Percentiles rank a stretch among this genome's conserved stretches.
phyloP scores from a whole-genome alignment of 257 asterid species.

The Scutellaria galericulata region DNA sequence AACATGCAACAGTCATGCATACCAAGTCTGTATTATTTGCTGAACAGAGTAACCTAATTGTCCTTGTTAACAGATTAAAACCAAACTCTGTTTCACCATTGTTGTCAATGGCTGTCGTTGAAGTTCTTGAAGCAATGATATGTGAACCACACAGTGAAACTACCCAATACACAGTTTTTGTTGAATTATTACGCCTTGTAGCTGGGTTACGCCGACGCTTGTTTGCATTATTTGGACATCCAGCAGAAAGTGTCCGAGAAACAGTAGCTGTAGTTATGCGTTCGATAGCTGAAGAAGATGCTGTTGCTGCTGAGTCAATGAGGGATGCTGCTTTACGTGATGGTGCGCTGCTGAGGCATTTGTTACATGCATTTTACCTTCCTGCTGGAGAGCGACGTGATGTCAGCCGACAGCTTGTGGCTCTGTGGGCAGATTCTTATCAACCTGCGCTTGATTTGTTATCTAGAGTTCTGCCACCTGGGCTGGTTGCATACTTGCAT shows the following conservation, averaged over 20 bases:
- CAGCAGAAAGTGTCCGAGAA: conserved; percentile 95
- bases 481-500: conserved; percentile 96
- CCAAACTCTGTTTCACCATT: conserved; percentile 92
- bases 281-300: conserved; percentile 99
- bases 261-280: conserved; percentile 97
- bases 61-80: conserved; percentile 89
- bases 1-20: conserved; percentile 95
- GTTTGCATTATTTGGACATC: conserved; percentile 97
- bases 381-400: conserved; percentile 95
- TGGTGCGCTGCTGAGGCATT: conserved; percentile 96
- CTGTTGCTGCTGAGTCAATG: conserved; percentile 99
- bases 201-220: conserved; percentile 97
- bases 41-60: conserved; percentile 71
- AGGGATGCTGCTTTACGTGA: conserved; percentile 99
- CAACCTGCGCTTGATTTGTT: conserved; percentile 96
- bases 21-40: conserved; percentile 87
- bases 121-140: conserved; percentile 97
- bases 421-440: conserved; percentile 99
- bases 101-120: conserved; percentile 91
- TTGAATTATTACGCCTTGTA: conserved; percentile 88
- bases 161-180: conserved; percentile 92
- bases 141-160: conserved; percentile 97
- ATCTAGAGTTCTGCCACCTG: conserved; percentile 97
- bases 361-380: conserved; percentile 91
- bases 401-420: conserved; percentile 98